Conservation (phyloP, 495 filamentous ascomycete genomes). For the Immersiella caudata region DNA sequence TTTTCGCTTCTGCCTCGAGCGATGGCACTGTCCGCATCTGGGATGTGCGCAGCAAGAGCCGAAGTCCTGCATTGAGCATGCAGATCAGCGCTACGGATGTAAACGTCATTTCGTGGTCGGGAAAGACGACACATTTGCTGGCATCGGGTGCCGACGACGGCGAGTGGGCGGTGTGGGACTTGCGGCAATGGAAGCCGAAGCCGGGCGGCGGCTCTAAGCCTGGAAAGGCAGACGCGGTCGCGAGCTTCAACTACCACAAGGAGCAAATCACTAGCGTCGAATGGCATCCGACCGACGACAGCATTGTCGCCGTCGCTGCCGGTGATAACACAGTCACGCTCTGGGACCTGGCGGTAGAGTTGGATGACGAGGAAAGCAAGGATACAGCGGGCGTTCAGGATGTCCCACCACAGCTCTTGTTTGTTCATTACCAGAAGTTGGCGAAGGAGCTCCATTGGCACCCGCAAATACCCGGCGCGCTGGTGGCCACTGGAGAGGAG, state of each 20-base stretch:
- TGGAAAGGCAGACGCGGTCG: conserved; percentile 69
- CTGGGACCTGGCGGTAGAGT: conserved; percentile 95
- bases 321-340: conserved; percentile 93
- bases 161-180: conserved; percentile 93
- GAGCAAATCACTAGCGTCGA: conserved; percentile 95
- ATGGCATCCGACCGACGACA: conserved; percentile 97
- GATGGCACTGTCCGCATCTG: conserved; percentile 95
- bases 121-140: conserved; percentile 80
- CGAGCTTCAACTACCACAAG: conserved; percentile 90
- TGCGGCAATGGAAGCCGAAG: conserved; percentile 93
- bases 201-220: conserved; percentile 51
- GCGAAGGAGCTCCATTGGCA: conserved; percentile 98
- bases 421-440: conserved; percentile 92
- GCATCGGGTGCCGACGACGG: conserved; percentile 94
- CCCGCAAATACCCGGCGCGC: conserved; percentile 87
- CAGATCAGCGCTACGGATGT: conserved; percentile 82
- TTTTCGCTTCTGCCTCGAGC: conserved; percentile 89
- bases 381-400: conserved; percentile 84
- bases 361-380: conserved; percentile 94
- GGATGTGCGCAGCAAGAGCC: conserved; percentile 88
- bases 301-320: conserved; percentile 86
- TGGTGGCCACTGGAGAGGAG: conserved; percentile 86
- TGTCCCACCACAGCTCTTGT: conserved; percentile 91
- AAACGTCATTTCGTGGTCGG: conserved; percentile 95
- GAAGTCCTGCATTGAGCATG: conserved; percentile 81